These are phyloP conservation scores for Boehmeria nivea DNA, from an alignment of 306 rosid species.

Conservation along the genomic window DNA sequence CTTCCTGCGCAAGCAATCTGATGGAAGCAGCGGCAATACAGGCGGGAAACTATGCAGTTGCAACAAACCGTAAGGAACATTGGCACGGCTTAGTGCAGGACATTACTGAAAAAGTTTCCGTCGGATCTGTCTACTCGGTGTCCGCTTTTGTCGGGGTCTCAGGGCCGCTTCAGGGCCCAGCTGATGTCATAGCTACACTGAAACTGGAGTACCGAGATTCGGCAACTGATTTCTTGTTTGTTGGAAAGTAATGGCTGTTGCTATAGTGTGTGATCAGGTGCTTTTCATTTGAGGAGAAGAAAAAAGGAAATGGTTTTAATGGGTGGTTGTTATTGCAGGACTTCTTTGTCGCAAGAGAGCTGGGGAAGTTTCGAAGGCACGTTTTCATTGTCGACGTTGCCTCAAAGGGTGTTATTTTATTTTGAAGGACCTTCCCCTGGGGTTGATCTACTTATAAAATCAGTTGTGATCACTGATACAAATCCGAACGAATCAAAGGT, in stretches of 20 bases:
- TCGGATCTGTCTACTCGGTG: constrained; percentile 53
- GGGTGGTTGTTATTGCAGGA: background rate
- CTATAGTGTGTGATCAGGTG: background rate
- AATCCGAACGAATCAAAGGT: background rate
- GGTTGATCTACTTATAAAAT: background rate
- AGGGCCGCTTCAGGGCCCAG: constrained; percentile 45
- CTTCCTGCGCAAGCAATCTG: constrained; percentile 35
- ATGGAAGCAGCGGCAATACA: constrained; percentile 27
- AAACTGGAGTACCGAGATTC: constrained; percentile 59
- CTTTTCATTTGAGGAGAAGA: background rate
- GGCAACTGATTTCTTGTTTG: constrained; percentile 49
- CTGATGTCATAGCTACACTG: constrained; percentile 78
- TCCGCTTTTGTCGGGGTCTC: constrained; percentile 77
- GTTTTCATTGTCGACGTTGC: background rate
- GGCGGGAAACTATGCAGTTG: constrained; percentile 56
- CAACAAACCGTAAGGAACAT: constrained; percentile 57
- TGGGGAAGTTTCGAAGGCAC: background rate
- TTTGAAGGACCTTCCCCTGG: background rate
- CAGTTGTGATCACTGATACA: background rate
- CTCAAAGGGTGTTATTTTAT: background rate
- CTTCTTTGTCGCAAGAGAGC: background rate
- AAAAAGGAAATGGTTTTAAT: background rate
- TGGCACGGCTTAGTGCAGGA: constrained; percentile 99
- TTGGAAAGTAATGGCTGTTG: constrained; percentile 58
- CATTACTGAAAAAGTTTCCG: constrained; percentile 49